Base-by-base conservation (phyloP, 1,284 basidiomycete genomes). In the Heterobasidion irregulare region DNA sequence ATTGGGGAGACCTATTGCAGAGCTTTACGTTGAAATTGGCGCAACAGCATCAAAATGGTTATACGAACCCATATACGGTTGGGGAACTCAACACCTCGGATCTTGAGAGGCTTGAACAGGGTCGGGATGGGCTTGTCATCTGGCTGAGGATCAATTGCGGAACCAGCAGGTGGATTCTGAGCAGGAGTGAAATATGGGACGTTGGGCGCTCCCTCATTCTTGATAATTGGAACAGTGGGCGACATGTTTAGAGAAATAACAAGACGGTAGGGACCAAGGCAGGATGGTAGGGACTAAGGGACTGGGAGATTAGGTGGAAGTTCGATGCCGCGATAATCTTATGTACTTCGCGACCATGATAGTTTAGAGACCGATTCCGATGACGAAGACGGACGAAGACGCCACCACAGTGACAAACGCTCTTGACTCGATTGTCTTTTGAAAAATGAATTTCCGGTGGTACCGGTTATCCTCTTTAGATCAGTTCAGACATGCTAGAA, bases 61-160 rank as follows among this genome's bases (percentile, higher is more conserved):
- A 38, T 7, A 52, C 57, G 55, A 45, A 80, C 83, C 64, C 79
- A 82, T 47, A 87, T 81, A 44, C 82, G 73, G 64, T 90, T 88
- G 62, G 85, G 85, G 72, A 90, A 86, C 15, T 73, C 75, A 1
- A 81, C 72, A 49, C 77, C 77, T 52, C 77, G 72, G 36, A 91
- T 78, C 9, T 71, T 82, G 55, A 90, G 63, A 7, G 84, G 82
- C 59, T 82, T 69, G 68, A 92, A 92, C 8, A 90, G 67, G 50
- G 74, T 69, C 2, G 86, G 84, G 0, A 75, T 72, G 1, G 70
- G 64, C 44, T 66, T 72, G 9, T 67, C 73, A 58, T 72, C 66
- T 3, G 72, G 71, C 50, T 77, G 74, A 13, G 73, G 72, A 36
- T 71, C 66, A 13, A 71, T 58, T 1, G 76, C 77, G 8, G 76